These are phyloP conservation scores for Xylaria sp. DNA, from an alignment of 2,329 filamentous ascomycete genomes.

Conservation along the genomic window DNA sequence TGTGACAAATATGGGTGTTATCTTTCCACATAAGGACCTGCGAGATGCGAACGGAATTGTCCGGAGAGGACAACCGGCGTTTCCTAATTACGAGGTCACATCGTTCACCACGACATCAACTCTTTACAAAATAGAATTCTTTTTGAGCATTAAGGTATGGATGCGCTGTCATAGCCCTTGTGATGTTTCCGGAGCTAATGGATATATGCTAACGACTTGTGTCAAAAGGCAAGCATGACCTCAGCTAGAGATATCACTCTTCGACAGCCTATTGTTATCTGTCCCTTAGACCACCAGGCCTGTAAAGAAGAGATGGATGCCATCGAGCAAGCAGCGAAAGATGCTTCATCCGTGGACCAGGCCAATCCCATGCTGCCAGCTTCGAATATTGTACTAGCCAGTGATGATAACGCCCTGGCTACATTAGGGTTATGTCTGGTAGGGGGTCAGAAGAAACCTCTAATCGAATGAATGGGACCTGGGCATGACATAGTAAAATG, in stretches of 20 bases:
- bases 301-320: constrained; percentile 99
- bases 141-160: constrained; percentile 87
- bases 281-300: constrained; percentile 91
- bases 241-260: constrained; percentile 88
- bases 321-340: constrained; percentile 94
- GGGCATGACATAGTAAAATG: neutral
- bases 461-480: constrained; percentile 65
- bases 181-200: neutral
- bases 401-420: constrained; percentile 73
- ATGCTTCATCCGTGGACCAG: constrained; percentile 86
- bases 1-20: constrained; percentile 88
- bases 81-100: constrained; percentile 87
- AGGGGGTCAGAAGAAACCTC: constrained; percentile 71
- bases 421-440: constrained; percentile 73
- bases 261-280: constrained; percentile 94
- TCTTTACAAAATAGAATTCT: constrained; percentile 99
- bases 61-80: constrained; percentile 84
- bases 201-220: constrained; percentile 24
- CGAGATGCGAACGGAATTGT: constrained; percentile 89
- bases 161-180: neutral
- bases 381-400: constrained; percentile 81
- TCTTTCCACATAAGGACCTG: constrained; percentile 90
- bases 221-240: constrained; percentile 80
- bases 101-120: constrained; percentile 95
- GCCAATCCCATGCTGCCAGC: constrained; percentile 95